Evolutionary conservation across 176 grass and related monocot species (phyloP), one percentile per base, ranked within the genome.

Genomic region (Miscanthus lutarioriparius): DNA sequence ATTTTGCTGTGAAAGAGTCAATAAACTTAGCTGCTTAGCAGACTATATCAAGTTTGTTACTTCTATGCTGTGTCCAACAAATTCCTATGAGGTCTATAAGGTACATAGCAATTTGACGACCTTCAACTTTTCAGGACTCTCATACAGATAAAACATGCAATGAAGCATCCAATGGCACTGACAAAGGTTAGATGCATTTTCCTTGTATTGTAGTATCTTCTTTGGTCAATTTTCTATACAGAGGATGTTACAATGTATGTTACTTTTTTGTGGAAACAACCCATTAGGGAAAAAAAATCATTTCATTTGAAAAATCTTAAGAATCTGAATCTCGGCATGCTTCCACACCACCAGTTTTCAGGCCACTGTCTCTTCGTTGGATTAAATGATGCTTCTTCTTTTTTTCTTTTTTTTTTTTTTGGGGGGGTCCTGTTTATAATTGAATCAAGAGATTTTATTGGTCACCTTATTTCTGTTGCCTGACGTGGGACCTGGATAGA

Each of bases 61-160:
- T 77, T 59, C 13, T 76, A 19, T 67, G 74, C 23, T 38, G 40
- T 75, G 59, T 8, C 43, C 44, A 47, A 59, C 67, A 80, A 25
- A 75, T 61, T 61, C 39, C 3, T 75, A 69, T 67, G 53, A 66
- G 22, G 20, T 37, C 64, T 83, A 44, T 65, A 15, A 64, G 3
- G 10, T 66, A 58, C 10, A 28, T 63, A 63, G 19, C 23, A 70
- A 77, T 77, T 66, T 86, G 63, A 82, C n/a, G 67, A 48, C 11
- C 59, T 68, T 72, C 27, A 83, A 74, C 61, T 83, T 77, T 86
- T 47, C 68, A 90, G 88, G 74, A 40, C 38, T 79, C 61, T 83
- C 80, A 59, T 38, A 43, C 36, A 74, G 74, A 65, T 26, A 79
- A 83, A 68, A 48, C 17, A 19, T 9, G 12, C 47, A 79, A 62